These are phyloP conservation scores for Starmerella sirachaensis DNA, from an alignment of 805 yeast species.

Conservation along the genomic window DNA sequence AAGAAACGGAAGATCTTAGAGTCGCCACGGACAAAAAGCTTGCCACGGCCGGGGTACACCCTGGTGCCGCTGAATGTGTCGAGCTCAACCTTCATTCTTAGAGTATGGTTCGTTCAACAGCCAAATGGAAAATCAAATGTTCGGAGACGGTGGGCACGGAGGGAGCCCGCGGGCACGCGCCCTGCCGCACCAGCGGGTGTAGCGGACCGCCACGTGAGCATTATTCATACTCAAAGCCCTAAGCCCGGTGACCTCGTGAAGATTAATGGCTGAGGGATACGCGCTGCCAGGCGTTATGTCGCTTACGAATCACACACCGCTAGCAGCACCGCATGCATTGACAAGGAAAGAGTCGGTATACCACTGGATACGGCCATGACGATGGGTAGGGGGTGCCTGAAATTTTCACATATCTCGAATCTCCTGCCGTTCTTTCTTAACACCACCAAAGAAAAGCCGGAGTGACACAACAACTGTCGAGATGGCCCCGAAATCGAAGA, in stretches of 20 bases:
- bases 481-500: conserved; percentile 98
- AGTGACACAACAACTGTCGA: conserved; percentile 66
- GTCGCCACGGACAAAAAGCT: conserved; percentile 98
- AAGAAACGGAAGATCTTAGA: conserved; percentile 99
- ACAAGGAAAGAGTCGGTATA: too few relatives aligned
- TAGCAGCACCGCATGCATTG: too few relatives aligned
- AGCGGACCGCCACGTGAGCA: too few relatives aligned
- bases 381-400: neutral
- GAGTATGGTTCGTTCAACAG: conserved; percentile 4
- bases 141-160: neutral
- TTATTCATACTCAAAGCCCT: too few relatives aligned
- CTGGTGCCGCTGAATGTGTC: conserved; percentile 98
- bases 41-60: conserved; percentile 99
- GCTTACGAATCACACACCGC: too few relatives aligned
- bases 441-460: conserved; percentile 48
- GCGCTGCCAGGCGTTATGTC: too few relatives aligned
- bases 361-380: neutral
- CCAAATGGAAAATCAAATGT: conserved; percentile 7
- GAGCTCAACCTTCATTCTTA: conserved; percentile 93
- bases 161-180: too few relatives aligned
- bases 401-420: conserved; percentile 5
- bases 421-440: conserved; percentile 2
- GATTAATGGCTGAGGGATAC: too few relatives aligned
- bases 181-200: too few relatives aligned
- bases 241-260: too few relatives aligned